Conservation (phyloP, 2,329 filamentous ascomycete species). For the Pseudogymnoascus sp. region DNA sequence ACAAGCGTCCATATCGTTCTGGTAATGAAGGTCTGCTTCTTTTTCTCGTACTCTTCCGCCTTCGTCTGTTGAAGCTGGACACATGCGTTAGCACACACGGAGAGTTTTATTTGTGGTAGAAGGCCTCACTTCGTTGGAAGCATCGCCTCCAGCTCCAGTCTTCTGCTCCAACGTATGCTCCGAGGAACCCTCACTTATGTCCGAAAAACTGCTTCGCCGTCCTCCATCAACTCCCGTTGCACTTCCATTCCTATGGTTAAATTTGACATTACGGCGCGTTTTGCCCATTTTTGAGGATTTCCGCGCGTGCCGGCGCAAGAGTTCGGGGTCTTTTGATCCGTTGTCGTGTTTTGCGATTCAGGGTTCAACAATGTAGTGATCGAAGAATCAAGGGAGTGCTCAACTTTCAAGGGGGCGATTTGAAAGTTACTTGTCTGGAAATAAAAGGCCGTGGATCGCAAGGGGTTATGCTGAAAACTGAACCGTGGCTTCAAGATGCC, state of each 20-base stretch:
- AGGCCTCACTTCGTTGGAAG: slow-evolving; percentile 32
- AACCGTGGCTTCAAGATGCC: background rate
- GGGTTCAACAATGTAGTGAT: background rate
- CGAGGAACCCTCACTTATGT: slow-evolving; percentile 54
- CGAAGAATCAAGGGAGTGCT: background rate
- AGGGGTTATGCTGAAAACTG: background rate
- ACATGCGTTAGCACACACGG: slow-evolving; percentile 18
- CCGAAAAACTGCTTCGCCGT: slow-evolving; percentile 63
- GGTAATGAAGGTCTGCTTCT: slow-evolving; percentile 95
- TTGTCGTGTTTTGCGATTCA: background rate
- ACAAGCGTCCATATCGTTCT: slow-evolving; percentile 96
- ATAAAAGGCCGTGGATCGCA: background rate
- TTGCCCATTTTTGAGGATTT: slow-evolving; percentile 31
- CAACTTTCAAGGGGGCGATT: background rate
- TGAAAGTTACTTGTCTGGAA: background rate
- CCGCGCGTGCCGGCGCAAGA: slow-evolving; percentile 9
- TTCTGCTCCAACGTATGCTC: slow-evolving; percentile 25
- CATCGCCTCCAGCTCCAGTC: slow-evolving; percentile 27
- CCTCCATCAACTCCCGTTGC: slow-evolving; percentile 24
- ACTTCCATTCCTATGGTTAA: slow-evolving; percentile 31
- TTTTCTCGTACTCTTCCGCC: slow-evolving; percentile 85
- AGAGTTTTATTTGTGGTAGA: background rate
- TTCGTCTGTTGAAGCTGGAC: slow-evolving; percentile 20
- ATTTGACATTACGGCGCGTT: slow-evolving; percentile 47
- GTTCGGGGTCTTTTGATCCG: slow-evolving; percentile 7